Base-by-base conservation (phyloP, 345 rosid genomes). In the Lenwebbia sp. region DNA sequence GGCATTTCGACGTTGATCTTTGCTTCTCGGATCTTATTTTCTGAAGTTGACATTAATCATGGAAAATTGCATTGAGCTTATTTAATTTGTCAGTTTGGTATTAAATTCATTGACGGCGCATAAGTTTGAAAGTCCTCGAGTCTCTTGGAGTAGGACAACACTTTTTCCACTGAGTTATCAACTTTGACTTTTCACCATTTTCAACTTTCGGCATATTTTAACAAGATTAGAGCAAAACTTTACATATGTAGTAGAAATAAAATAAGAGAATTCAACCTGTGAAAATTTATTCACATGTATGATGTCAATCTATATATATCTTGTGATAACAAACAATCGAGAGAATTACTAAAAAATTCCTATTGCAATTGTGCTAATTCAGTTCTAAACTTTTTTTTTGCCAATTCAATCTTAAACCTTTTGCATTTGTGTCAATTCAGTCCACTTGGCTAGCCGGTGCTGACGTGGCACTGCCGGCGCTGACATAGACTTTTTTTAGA, bases 191-290 rank as follows among this genome's bases (percentile, higher is more conserved):
- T 62, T 60, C 37, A 60, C 74, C 74, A 28, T 28, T 60, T 60
- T 30, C 70, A 58, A 58, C 26, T 58, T 60, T 19, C 10, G 13
- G 19, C 22, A 0, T 0, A 28, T 60, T 14, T 30, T 62, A 60
- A 60, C 21, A 28, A 60, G 40, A 60, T 60, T 3, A 0, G 21
- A 13, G 5, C 21, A 13, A 28, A 62, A 3, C 19, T 30, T 13
- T 62, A 1, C 54, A 52, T 62, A 7, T 15, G 0, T 62, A 1
- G 75, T 15, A 14, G 19, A 62, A 62, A 28, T 3, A 0, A 62
- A 62, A 3, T 21, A 28, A 5, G 75, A 14, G 28, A 62, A 3
- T 28, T 28, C n/a, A 28, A 62, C 41, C 22, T 7, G 22, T 17
- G 11, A 62, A 62, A 30, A 62, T 6, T 62, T 62, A 28, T 62